Evolutionary conservation across 306 rosid genomes (phyloP), one percentile per base, ranked within the genome.

Genomic region (Vigna trinervia): DNA sequence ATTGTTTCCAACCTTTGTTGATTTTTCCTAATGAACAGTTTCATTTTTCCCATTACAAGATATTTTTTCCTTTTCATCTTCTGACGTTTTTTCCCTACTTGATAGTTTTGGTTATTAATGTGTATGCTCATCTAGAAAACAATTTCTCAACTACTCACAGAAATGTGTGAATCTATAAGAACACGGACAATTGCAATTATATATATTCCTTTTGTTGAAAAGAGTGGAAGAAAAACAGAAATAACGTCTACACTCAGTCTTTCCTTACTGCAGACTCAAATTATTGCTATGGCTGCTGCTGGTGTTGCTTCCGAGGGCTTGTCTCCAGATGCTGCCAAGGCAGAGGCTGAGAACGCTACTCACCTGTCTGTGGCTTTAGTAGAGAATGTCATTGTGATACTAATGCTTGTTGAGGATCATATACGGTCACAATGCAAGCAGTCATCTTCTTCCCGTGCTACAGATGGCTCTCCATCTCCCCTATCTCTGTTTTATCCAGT

Each of bases 321-420:
- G 81, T 92, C 99, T 76, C 96, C 99, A 64, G 64, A 70, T 8
- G 91, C 84, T 75, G 86, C 99, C 8, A 95, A 81, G 88, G 96
- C 89, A 71, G 97, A 92, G 86, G 94, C 99, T 61, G 97, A 95
- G 78, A 87, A 87, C 86, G 96, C 96, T 71, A 95, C 99, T 77
- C 96, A 89, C 58, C 88, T 90, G 78, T 95, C 99, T 45, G 99
- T 95, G 71, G 95, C 97, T 71, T 84, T 95, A 70, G 99, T 92
- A 41, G 99, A 95, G 85, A 95, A 95, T 86, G 92, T 97, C 38
- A 92, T 95, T 79, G 99, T 95, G 83, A 92, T 90, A 82, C 89
- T 95, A 82, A 95, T 95, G 99, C 99, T 92, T 79, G 99, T 88
- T 60, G 99, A 95, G 96, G 99, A 95, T 85, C 99, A 95, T 90